Percentiles rank a stretch among this genome's conserved stretches.
Evolutionary conservation across 1,139 yeast genomes (phyloP).

Genomic region (Taiozyma onychis): DNA sequence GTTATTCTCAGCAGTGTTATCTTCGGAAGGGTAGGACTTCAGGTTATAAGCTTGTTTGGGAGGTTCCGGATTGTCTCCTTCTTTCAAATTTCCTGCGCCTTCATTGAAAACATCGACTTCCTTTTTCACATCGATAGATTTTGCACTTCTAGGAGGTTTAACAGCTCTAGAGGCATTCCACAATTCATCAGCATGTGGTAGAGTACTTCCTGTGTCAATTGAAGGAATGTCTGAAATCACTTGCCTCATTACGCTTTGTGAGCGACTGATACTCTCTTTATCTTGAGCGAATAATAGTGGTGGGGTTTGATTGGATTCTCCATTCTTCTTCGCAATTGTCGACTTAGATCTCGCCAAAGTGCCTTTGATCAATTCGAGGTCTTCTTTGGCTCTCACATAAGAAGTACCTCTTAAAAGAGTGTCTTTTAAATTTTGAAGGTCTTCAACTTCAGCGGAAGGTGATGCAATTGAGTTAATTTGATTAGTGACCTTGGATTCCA

Average conservation of each 20-base stretch:
- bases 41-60: neutral
- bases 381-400: slow-evolving; percentile 2
- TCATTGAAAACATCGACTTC: neutral
- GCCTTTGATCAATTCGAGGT: slow-evolving; percentile 4
- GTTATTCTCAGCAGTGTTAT: neutral
- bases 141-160: neutral
- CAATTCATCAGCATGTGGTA: neutral
- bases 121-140: neutral
- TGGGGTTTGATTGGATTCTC: slow-evolving; percentile 1
- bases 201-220: neutral
- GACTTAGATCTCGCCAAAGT: slow-evolving; percentile 10
- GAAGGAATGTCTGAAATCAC: neutral
- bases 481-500: neutral
- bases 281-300: slow-evolving; percentile 17
- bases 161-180: neutral
- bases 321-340: neutral
- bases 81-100: neutral
- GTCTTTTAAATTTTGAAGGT: slow-evolving; percentile 3
- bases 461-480: neutral
- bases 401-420: slow-evolving; percentile 5
- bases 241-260: neutral
- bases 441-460: neutral
- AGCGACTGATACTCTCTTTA: slow-evolving; percentile 2
- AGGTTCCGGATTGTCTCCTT: neutral
- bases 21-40: neutral